Base-by-base conservation (phyloP, 306 rosid species). In the Dicorynia guianensis region DNA sequence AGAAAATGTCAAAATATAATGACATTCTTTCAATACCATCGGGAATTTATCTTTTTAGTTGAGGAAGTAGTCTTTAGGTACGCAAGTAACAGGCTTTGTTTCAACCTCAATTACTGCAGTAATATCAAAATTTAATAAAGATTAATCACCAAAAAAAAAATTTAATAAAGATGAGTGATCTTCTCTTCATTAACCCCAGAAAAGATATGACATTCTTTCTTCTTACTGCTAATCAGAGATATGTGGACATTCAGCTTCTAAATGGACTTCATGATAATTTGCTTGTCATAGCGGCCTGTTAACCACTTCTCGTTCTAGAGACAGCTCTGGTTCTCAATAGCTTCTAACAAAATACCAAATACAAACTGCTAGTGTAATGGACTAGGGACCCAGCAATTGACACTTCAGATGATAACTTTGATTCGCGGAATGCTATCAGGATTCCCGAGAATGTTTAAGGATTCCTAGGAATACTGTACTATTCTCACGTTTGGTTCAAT, bases 1-100 rank as follows among this genome's bases (percentile, higher is more conserved):
- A 67, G 63, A 69, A 70, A 79, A 57, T 50, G 43, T 36, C 72
- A 75, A 44, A 79, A 11, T 46, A 6, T 30, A 78, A 13, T 71
- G 65, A 82, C 52, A 15, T 34, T 65, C 62, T 61, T 49, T 15
- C 5, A 25, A 50, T 6, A 62, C 12, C 48, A 47, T 5, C 35
- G 53, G 54, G 43, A 38, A n/a, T 4, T 39, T 25, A 25, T 1
- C 30, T 25, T 25, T 25, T 25, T n/a, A n/a, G n/a, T n/a, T n/a
- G n/a, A n/a, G n/a, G n/a, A n/a, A 34, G 14, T 33, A 46, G 56
- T 15, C 42, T 47, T 46, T 48, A 14, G 33, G 34, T 38, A 3
- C 38, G 34, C 40, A 13, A 5, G 19, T 6, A 19, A 59, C 43
- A 49, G 18, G 8, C 7, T 8, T 13, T 49, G n/a, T n/a, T n/a